These are phyloP conservation scores for Botrytis fabae DNA, from an alignment of 2,329 filamentous ascomycete species.

Conservation along the genomic window DNA sequence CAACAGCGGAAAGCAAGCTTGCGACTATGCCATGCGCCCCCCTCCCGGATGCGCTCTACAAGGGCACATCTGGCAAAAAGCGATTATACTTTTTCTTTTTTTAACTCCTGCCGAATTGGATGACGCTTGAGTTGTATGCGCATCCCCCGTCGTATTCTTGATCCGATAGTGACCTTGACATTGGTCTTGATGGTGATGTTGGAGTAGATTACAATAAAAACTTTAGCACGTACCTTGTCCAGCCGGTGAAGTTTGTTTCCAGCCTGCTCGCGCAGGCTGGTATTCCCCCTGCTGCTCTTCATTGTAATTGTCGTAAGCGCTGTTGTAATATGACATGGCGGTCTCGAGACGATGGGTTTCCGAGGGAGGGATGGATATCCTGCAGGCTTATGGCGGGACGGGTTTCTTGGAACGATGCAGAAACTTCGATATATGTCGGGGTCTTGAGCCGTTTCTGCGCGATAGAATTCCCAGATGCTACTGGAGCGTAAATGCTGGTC, in stretches of 20 bases:
- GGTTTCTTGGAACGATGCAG: background rate
- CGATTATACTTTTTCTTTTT: background rate
- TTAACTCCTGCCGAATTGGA: background rate
- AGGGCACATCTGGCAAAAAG: background rate
- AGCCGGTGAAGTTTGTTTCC: slow-evolving; percentile 4
- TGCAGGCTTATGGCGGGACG: slow-evolving; percentile 6
- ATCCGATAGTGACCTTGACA: background rate
- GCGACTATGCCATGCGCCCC: slow-evolving; percentile 11
- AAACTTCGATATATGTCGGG: background rate
- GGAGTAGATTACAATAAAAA: background rate
- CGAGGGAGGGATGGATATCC: background rate
- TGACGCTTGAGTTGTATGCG: background rate
- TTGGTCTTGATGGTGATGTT: background rate
- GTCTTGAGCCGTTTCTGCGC: background rate
- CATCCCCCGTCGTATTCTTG: background rate
- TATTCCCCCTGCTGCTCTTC: slow-evolving; percentile 14
- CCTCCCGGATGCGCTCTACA: background rate
- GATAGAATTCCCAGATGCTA: background rate
- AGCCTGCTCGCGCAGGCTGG: slow-evolving; percentile 19
- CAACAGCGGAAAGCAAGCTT: background rate
- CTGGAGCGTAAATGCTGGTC: background rate
- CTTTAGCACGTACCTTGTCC: slow-evolving; percentile 5
- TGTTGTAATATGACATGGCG: slow-evolving; percentile 13
- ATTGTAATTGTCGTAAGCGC: slow-evolving; percentile 7
- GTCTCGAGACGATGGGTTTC: background rate